Percentiles rank a stretch among this genome's conserved stretches.
Evolutionary conservation across 1,284 basidiomycete species (phyloP).

Genomic region (Papiliotrema fonsecae): DNA sequence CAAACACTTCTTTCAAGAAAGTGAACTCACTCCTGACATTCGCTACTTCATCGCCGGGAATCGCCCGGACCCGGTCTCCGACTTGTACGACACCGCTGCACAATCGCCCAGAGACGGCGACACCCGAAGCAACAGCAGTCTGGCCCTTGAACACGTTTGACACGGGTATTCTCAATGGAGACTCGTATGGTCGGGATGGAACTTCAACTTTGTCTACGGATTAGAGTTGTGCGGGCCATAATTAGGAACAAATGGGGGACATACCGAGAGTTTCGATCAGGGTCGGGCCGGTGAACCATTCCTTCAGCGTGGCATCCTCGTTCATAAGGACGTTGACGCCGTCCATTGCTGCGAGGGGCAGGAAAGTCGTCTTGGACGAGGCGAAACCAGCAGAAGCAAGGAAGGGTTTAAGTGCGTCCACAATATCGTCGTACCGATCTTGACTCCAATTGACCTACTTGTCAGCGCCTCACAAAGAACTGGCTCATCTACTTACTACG

Average conservation of each 20-base stretch:
- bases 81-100: constrained; percentile 86
- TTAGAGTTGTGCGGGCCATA: constrained; percentile 1
- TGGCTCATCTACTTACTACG: constrained; percentile 55
- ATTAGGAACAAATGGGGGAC: constrained; percentile 5
- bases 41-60: constrained; percentile 88
- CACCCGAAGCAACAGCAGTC: constrained; percentile 63
- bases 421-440: constrained; percentile 80
- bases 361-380: constrained; percentile 69
- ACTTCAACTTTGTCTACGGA: constrained; percentile 70
- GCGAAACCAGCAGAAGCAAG: constrained; percentile 82
- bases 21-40: constrained; percentile 65
- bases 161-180: constrained; percentile 79
- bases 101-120: constrained; percentile 79
- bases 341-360: constrained; percentile 84
- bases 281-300: constrained; percentile 84
- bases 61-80: constrained; percentile 76
- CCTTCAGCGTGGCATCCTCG: constrained; percentile 50
- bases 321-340: constrained; percentile 70
- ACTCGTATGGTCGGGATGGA: constrained; percentile 68
- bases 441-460: constrained; percentile 76
- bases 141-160: constrained; percentile 93
- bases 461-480: not conserved
- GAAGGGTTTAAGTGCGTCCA: constrained; percentile 69
- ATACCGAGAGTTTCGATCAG: constrained; percentile 77
- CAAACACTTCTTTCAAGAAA: not conserved